Evolutionary conservation across 164 flowering plant genomes (phyloP), one percentile per base, ranked within the genome.

Genomic region (Annona cherimola): DNA sequence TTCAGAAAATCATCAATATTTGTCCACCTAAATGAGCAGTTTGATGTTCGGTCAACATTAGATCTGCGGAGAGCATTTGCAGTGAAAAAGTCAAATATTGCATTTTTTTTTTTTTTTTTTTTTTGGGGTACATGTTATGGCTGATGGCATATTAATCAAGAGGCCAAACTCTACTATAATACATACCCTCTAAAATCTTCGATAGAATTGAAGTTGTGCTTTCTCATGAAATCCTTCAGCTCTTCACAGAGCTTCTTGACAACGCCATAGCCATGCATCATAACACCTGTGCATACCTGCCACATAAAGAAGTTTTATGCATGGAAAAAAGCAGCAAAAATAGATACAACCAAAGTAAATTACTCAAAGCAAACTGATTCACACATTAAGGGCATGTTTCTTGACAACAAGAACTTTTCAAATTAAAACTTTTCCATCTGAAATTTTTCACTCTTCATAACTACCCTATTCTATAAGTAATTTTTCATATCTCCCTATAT

Each of bases 221-320:
- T 79, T 77, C 77, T 90, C 99, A 96, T 96, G 85, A 96, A 96
- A 68, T 91, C 98, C 80, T 91, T 75, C 69, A 93, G 83, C 83
- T 96, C 99, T 9, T 75, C 73, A 71, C 95, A 91, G 7, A 96
- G 92, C 75, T 84, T 78, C 83, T 89, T 91, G 71, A 93, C 98
- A 61, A 89, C 79, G 70, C 91, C 91, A 80, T 96, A 92, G 2
- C 99, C 99, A 59, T 96, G 98, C 99, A 96, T 90, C 99, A 96
- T 96, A 20, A 96, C 99, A 42, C 99, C 99, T 1, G 99, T 96
- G 77, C 99, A 96, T 4, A 93, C 99, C 99, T 95, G 63, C 67
- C 71, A 70, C 20, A 63, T 43, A 54, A 2, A 42, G 19, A 67
- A 46, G 14, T 43, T 64, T 16, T 44, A 64, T 26, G 35, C 11